Evolutionary conservation across 257 asterid genomes (phyloP).

Genomic region (Dorcoceras hygrometricum): DNA sequence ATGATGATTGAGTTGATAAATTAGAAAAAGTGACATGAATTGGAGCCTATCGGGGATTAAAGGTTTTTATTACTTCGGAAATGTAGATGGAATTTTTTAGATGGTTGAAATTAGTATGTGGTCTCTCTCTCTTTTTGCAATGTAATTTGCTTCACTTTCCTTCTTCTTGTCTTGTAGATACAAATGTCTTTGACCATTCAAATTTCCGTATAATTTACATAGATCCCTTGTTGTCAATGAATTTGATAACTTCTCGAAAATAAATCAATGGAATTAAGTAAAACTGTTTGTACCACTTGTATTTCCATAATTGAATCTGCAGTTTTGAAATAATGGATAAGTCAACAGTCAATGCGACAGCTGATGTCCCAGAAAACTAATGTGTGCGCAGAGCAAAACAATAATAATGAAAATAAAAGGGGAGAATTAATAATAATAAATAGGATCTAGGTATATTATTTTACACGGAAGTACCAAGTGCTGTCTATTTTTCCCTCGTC

Average conservation of each 20-base stretch:
- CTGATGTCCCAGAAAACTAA: constrained; percentile 42
- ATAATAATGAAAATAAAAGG: no score
- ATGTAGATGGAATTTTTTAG: constrained; percentile 21
- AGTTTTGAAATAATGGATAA: neutral
- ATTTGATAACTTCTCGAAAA: neutral
- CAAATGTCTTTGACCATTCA: no score
- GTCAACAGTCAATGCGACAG: constrained; percentile 61
- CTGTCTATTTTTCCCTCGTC: neutral
- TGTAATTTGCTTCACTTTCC: constrained; percentile 22
- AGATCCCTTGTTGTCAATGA: no score
- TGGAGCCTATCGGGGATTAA: constrained; percentile 15
- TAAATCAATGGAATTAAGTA: neutral
- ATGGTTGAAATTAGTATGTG: constrained; percentile 5
- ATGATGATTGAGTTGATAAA: constrained; percentile 26
- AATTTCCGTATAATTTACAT: no score
- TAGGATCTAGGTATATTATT: neutral
- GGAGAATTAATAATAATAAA: no score
- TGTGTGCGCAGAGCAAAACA: constrained; percentile 37
- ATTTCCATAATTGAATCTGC: neutral
- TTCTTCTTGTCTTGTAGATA: neutral
- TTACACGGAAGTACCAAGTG: neutral
- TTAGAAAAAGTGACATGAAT: constrained; percentile 16
- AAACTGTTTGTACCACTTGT: neutral
- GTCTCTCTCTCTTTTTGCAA: neutral
- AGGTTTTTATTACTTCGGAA: constrained; percentile 25